phyloP scores from a whole-genome alignment of 148 eudicot genomes.

The Dysphania ambrosioides region DNA sequence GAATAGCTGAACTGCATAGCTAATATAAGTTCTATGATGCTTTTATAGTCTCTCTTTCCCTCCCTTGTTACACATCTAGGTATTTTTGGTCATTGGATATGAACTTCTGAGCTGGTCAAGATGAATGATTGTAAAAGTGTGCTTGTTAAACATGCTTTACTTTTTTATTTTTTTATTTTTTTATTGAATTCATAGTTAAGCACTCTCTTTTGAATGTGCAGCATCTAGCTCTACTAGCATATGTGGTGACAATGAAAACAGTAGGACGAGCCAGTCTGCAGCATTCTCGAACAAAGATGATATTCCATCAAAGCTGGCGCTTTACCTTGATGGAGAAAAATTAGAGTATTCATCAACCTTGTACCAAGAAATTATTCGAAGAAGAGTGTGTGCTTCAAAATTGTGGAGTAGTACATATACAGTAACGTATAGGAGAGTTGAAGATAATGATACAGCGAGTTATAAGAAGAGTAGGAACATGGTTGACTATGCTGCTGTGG shows the following conservation, averaged over 20 bases:
- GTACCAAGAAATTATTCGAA: constrained; percentile 69
- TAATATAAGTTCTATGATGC: too few relatives aligned
- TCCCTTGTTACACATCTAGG: background rate
- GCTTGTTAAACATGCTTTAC: background rate
- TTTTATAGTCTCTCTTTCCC: background rate
- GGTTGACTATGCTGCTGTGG: constrained; percentile 19
- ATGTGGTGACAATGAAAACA: constrained; percentile 10
- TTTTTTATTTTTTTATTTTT: too few relatives aligned
- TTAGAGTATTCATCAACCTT: constrained; percentile 49
- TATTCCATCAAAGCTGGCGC: constrained; percentile 45
- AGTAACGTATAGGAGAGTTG: constrained; percentile 51
- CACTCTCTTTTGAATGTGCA: constrained; percentile 6
- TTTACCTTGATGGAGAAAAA: constrained; percentile 64
- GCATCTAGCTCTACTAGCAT: constrained; percentile 20
- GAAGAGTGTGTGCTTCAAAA: constrained; percentile 35
- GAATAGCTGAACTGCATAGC: too few relatives aligned
- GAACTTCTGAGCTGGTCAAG: background rate
- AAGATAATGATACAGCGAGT: constrained; percentile 18
- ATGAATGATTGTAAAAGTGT: background rate
- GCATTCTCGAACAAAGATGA: constrained; percentile 33
- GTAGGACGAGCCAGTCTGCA: constrained; percentile 22
- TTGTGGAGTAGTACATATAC: constrained; percentile 63
- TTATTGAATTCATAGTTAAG: background rate
- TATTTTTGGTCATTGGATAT: background rate
- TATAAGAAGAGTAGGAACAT: constrained; percentile 5